Conservation (phyloP, 176 grass and related monocot genomes). For the Echinochloa phyllopogon region DNA sequence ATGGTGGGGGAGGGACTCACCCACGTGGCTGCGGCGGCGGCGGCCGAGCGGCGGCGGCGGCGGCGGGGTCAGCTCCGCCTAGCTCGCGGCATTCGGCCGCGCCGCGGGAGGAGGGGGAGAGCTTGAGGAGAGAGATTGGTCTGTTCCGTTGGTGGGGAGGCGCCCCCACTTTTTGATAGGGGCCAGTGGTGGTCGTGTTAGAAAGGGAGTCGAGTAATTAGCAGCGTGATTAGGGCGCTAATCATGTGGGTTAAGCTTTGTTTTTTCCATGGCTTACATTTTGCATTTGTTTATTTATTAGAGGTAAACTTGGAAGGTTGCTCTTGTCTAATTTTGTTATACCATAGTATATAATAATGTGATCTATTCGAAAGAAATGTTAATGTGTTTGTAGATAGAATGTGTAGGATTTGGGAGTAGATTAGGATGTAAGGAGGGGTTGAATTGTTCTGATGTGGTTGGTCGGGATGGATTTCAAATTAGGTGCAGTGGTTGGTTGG, state of each 20-base stretch:
- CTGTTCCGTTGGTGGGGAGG: conserved; percentile 50
- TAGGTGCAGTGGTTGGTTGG: conserved; percentile 30
- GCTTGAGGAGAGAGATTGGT: neutral
- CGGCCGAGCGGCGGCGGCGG: conserved; percentile 1
- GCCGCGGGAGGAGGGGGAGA: neutral
- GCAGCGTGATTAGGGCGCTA: conserved; percentile 6
- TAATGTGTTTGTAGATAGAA: neutral
- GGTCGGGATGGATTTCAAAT: conserved; percentile 34
- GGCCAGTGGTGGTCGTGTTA: neutral
- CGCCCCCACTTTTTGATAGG: conserved; percentile 22
- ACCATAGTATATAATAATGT: neutral
- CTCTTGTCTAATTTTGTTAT: neutral
- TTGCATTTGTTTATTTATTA: neutral
- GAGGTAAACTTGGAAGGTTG: neutral
- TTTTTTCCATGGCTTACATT: neutral
- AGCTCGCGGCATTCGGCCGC: conserved; percentile 36
- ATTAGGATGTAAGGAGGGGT: neutral
- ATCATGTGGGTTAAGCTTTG: conserved; percentile 14
- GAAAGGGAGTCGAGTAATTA: conserved; percentile 9
- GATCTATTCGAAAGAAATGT: neutral
- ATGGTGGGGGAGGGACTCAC: neutral
- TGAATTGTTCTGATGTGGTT: conserved; percentile 38
- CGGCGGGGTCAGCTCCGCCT: conserved; percentile 42
- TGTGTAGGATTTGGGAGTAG: neutral
- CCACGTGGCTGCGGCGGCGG: conserved; percentile 1